Percentiles rank a stretch among this genome's conserved stretches.
Evolutionary conservation across 345 rosid species (phyloP).

Genomic region (Citrus sp.): DNA sequence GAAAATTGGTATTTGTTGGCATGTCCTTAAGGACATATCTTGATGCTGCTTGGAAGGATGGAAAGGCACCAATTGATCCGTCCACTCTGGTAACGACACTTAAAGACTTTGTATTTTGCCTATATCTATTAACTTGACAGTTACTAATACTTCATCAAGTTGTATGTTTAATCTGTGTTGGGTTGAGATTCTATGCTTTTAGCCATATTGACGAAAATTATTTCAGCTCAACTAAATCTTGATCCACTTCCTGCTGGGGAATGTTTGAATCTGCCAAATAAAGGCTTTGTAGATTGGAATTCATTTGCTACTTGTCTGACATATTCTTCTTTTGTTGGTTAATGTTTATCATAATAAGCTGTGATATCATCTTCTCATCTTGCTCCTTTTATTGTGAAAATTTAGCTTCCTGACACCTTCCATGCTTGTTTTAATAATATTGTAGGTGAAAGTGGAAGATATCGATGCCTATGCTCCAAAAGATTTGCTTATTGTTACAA

Average conservation of each 20-base stretch:
- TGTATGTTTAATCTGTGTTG: not conserved
- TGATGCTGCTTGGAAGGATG: conserved; percentile 99
- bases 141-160: not conserved
- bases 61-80: conserved; percentile 95
- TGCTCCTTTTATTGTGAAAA: conserved; percentile 6
- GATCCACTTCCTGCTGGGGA: not conserved
- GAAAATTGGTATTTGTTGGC: conserved; percentile 95
- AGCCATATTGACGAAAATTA: not conserved
- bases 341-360: not conserved
- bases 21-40: conserved; percentile 96
- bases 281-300: not conserved
- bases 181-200: not conserved
- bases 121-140: not conserved
- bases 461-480: conserved; percentile 94
- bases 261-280: not conserved
- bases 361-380: not conserved
- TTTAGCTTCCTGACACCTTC: conserved; percentile 8
- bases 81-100: conserved; percentile 67
- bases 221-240: not conserved
- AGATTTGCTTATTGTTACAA: conserved; percentile 90
- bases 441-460: conserved; percentile 89
- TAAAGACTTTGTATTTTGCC: not conserved
- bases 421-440: conserved; percentile 1
- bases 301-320: not conserved
- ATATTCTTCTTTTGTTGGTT: not conserved